Percentiles rank a stretch among this genome's conserved stretches.
Evolutionary conservation across 192 early-diverging fungal genomes (phyloP).

Genomic region (Pecoramyces ruminantium): DNA sequence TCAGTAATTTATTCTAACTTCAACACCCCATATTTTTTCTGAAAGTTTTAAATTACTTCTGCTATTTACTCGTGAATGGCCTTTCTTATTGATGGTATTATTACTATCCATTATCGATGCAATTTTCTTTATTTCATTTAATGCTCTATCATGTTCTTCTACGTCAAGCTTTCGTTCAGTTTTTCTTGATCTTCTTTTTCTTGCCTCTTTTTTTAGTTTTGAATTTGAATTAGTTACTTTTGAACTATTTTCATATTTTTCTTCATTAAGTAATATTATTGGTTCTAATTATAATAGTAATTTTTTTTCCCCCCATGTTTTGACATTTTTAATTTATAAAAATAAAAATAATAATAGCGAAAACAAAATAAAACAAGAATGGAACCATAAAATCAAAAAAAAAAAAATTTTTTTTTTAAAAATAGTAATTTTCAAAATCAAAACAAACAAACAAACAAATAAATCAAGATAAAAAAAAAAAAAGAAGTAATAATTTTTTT

Average conservation of each 20-base stretch:
- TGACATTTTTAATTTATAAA: too few species aligned
- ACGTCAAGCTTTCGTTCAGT: neutral
- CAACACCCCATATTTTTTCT: neutral
- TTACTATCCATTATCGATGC: neutral
- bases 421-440: too few species aligned
- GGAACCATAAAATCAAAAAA: too few species aligned
- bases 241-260: neutral
- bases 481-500: too few species aligned
- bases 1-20: neutral
- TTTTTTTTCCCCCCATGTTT: too few species aligned
- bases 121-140: neutral
- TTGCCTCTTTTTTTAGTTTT: neutral
- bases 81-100: neutral
- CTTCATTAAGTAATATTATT: neutral
- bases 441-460: too few species aligned
- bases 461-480: too few species aligned
- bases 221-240: neutral
- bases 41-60: neutral
- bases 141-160: neutral
- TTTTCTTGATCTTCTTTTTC: neutral
- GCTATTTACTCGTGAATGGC: neutral
- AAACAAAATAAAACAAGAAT: too few species aligned
- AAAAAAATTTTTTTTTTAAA: too few species aligned
- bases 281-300: neutral
- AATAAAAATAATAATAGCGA: too few species aligned